A percentile compares a stretch with the other conserved stretches of the same genome.
phyloP scores from a whole-genome alignment of 23 red algal species.

The Gracilaria domingensis region DNA sequence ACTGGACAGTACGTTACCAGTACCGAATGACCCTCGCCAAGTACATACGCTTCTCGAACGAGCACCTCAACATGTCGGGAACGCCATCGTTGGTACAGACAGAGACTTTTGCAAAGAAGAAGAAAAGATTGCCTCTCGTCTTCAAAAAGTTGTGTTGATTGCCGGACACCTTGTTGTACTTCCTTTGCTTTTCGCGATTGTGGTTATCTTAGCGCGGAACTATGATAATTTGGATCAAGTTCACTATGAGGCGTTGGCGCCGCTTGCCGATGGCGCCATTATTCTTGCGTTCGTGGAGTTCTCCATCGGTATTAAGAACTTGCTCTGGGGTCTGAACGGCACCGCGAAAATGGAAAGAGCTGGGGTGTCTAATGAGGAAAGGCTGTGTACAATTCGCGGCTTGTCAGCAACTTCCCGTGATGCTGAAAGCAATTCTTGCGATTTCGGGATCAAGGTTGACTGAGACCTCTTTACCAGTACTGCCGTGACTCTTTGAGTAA shows the following conservation, averaged over 20 bases:
- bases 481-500: neutral
- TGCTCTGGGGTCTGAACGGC: conserved; percentile 33
- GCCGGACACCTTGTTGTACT: conserved; percentile 52
- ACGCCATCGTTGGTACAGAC: conserved; percentile 47
- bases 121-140: neutral
- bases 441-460: neutral
- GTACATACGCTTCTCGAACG: neutral
- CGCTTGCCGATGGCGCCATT: conserved; percentile 27
- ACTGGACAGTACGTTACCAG: neutral
- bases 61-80: conserved; percentile 9
- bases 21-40: neutral
- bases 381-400: neutral
- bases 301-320: conserved; percentile 41
- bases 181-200: conserved; percentile 30
- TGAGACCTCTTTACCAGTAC: neutral
- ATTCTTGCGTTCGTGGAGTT: conserved; percentile 46
- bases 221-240: conserved; percentile 32
- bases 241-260: conserved; percentile 9
- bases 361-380: neutral
- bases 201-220: conserved; percentile 10
- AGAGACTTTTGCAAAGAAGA: conserved; percentile 4
- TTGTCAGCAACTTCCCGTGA: neutral
- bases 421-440: neutral
- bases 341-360: neutral
- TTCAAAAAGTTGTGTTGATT: conserved; percentile 26